Percentiles rank a stretch among this genome's conserved stretches.
phyloP scores from a whole-genome alignment of 768 basidiomycete species.

The Rhodocollybia butyracea region DNA sequence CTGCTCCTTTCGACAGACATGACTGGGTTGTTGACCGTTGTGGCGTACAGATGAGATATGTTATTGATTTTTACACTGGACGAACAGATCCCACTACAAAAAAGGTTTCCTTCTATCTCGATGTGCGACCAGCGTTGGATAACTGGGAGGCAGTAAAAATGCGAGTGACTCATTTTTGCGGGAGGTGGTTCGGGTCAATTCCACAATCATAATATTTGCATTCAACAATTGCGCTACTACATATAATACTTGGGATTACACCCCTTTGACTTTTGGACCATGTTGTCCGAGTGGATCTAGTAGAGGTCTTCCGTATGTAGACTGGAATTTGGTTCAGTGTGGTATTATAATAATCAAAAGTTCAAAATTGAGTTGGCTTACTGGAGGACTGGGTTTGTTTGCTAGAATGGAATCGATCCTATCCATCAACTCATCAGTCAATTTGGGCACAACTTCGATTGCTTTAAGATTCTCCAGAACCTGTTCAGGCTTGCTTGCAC shows the following conservation, averaged over 20 bases:
- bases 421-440: constrained; percentile 48
- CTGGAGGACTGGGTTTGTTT: constrained; percentile 20
- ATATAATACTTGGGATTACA: background rate
- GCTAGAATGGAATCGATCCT: constrained; percentile 56
- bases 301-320: constrained; percentile 1
- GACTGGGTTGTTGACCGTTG: constrained; percentile 97
- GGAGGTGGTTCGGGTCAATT: constrained; percentile 22
- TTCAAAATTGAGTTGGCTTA: background rate
- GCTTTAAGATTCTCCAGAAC: constrained; percentile 51
- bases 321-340: background rate
- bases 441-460: constrained; percentile 53
- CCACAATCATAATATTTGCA: background rate
- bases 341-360: no score
- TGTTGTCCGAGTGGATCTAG: background rate
- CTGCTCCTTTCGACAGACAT: constrained; percentile 93
- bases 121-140: constrained; percentile 92
- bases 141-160: constrained; percentile 92
- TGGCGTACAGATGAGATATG: constrained; percentile 84
- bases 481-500: constrained; percentile 45
- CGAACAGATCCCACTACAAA: constrained; percentile 44
- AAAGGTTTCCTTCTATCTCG: constrained; percentile 85
- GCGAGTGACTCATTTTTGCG: constrained; percentile 61
- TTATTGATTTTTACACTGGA: constrained; percentile 98
- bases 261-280: background rate
- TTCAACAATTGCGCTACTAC: background rate